Evolutionary conservation across 2,329 filamentous ascomycete species (phyloP).

Genomic region (Verticillium tricorpus): DNA sequence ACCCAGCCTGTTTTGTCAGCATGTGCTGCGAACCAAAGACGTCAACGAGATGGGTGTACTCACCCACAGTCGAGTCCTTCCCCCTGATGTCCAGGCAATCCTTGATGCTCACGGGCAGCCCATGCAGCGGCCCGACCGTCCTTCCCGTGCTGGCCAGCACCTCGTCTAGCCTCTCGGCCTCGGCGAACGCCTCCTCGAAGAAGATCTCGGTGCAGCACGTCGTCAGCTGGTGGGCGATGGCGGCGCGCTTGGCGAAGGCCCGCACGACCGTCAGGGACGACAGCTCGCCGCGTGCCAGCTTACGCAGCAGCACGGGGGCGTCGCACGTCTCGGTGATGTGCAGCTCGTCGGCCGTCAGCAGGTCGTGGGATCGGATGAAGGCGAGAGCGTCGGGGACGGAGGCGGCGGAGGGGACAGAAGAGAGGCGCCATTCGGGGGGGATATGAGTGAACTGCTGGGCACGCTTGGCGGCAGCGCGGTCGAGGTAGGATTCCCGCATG

Average conservation of each 20-base stretch:
- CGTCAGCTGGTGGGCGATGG: slow-evolving; percentile 40
- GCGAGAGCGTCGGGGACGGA: slow-evolving; percentile 1
- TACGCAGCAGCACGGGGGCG: slow-evolving; percentile 21
- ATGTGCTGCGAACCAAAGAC: too few species aligned
- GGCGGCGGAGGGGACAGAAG: not conserved
- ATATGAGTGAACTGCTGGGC: not conserved
- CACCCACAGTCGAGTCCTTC: slow-evolving; percentile 53
- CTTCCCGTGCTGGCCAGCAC: slow-evolving; percentile 27
- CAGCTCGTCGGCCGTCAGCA: slow-evolving; percentile 28
- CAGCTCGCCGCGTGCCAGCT: slow-evolving; percentile 22
- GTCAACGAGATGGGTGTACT: too few species aligned
- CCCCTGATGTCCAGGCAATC: slow-evolving; percentile 16
- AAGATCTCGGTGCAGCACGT: slow-evolving; percentile 24
- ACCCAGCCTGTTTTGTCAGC: slow-evolving; percentile 51
- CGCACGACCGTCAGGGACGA: slow-evolving; percentile 25
- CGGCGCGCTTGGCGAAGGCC: slow-evolving; percentile 45
- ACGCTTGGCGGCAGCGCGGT: not conserved
- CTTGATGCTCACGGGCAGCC: slow-evolving; percentile 18
- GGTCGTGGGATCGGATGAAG: slow-evolving; percentile 14
- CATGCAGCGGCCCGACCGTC: slow-evolving; percentile 44
- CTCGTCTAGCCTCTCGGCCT: slow-evolving; percentile 34
- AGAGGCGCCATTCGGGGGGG: slow-evolving; percentile 4
- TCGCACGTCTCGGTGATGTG: slow-evolving; percentile 31
- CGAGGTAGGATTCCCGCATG: not conserved
- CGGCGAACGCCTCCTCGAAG: slow-evolving; percentile 28